phyloP scores from a whole-genome alignment of 768 basidiomycete genomes.

The Xerocomus brunneocitrinus region DNA sequence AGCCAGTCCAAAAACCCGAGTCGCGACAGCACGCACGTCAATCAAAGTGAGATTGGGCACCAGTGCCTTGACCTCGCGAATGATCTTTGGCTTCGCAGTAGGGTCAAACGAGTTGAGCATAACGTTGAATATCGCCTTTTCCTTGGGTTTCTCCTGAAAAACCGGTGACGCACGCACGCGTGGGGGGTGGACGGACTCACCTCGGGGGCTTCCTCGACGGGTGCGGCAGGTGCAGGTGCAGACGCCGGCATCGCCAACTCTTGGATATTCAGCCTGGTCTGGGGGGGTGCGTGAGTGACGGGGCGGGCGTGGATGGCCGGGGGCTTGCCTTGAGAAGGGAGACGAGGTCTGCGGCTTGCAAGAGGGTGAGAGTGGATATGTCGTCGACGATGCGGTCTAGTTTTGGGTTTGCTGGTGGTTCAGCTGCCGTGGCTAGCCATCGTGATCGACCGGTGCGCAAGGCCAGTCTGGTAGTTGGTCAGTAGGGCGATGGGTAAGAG shows the following conservation, averaged over 20 bases:
- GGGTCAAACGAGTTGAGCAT: constrained; percentile 94
- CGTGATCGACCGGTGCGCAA: constrained; percentile 38
- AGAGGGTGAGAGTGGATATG: constrained; percentile 80
- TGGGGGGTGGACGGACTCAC: constrained; percentile 36
- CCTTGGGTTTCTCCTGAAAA: constrained; percentile 87
- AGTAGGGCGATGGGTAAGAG: neutral
- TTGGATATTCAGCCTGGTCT: constrained; percentile 94
- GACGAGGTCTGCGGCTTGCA: constrained; percentile 96
- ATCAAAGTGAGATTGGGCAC: constrained; percentile 95
- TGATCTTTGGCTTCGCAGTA: constrained; percentile 90
- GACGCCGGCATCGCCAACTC: constrained; percentile 92
- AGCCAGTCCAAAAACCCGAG: neutral
- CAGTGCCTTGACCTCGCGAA: constrained; percentile 94
- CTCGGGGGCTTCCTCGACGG: constrained; percentile 59
- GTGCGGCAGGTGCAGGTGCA: constrained; percentile 51
- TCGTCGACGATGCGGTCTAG: constrained; percentile 86
- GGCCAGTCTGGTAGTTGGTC: constrained; percentile 12
- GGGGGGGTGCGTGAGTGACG: neutral
- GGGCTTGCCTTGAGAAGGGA: constrained; percentile 75
- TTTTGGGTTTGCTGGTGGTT: constrained; percentile 54
- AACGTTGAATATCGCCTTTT: constrained; percentile 97
- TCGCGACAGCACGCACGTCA: constrained; percentile 59
- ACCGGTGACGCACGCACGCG: neutral
- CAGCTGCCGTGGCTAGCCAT: constrained; percentile 52
- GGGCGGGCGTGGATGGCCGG: neutral